Evolutionary conservation across 2,329 filamentous ascomycete genomes (phyloP).

Genomic region (Mycogone perniciosa): DNA sequence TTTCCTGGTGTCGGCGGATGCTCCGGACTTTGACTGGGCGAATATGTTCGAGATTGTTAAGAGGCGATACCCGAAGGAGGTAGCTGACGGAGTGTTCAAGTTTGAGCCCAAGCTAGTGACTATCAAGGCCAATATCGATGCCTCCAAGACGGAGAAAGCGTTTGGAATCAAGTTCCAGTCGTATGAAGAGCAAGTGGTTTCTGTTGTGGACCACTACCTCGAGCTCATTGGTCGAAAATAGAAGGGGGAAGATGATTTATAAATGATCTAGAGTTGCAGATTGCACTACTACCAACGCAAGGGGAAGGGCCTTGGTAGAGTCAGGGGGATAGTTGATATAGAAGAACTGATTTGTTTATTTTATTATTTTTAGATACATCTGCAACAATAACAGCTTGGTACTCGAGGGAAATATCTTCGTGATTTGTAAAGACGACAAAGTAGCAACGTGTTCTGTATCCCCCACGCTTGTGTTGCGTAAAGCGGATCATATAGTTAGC

Average conservation of each 20-base stretch:
- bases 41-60: constrained; percentile 7
- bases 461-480: too few species aligned
- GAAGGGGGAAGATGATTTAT: background rate
- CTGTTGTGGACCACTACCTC: constrained; percentile 29
- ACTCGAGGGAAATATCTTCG: too few species aligned
- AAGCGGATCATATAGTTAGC: too few species aligned
- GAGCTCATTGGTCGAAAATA: constrained; percentile 17
- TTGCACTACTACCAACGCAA: too few species aligned
- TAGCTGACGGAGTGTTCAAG: constrained; percentile 9
- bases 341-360: too few species aligned
- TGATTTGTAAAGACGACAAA: too few species aligned
- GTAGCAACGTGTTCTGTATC: too few species aligned
- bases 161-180: constrained; percentile 27
- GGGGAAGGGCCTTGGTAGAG: too few species aligned
- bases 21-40: background rate
- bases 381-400: too few species aligned
- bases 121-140: constrained; percentile 16
- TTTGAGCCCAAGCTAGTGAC: constrained; percentile 4
- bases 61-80: constrained; percentile 10
- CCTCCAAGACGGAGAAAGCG: constrained; percentile 24
- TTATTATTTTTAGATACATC: too few species aligned
- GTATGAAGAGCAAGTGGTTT: constrained; percentile 30
- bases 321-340: too few species aligned
- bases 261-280: background rate
- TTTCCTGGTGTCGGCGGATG: constrained; percentile 8